A percentile compares a stretch with the other conserved stretches of the same genome.
These are phyloP conservation scores for Taphrina deformans DNA, from an alignment of 1,139 yeast species.

Conservation along the genomic window DNA sequence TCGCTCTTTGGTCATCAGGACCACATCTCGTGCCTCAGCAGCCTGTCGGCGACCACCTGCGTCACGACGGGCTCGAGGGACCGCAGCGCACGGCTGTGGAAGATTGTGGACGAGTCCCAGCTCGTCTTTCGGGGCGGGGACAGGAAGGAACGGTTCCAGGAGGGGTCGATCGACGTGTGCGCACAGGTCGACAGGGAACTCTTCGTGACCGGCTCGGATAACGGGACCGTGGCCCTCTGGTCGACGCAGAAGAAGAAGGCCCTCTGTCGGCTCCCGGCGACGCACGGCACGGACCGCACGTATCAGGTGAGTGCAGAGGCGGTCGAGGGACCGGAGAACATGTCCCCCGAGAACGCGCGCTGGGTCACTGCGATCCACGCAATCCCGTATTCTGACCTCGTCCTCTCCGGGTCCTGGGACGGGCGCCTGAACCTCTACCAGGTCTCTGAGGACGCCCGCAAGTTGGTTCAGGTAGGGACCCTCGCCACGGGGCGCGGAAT, in stretches of 20 bases:
- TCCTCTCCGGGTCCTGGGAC: slow-evolving; percentile 84
- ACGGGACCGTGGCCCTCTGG: slow-evolving; percentile 87
- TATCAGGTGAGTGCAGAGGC: slow-evolving; percentile 65
- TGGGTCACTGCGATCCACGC: slow-evolving; percentile 83
- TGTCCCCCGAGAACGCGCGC: slow-evolving; percentile 70
- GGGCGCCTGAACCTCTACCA: slow-evolving; percentile 79
- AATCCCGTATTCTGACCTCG: slow-evolving; percentile 84
- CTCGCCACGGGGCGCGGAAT: slow-evolving; percentile 36
- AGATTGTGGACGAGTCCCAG: slow-evolving; percentile 90
- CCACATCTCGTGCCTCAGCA: slow-evolving; percentile 72
- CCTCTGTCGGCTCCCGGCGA: slow-evolving; percentile 60
- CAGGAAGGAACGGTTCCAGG: slow-evolving; percentile 48
- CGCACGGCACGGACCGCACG: slow-evolving; percentile 74
- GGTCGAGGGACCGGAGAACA: slow-evolving; percentile 39
- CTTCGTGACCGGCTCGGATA: slow-evolving; percentile 92
- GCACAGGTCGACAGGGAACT: slow-evolving; percentile 89
- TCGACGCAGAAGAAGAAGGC: slow-evolving; percentile 88
- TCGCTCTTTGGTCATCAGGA: slow-evolving; percentile 95
- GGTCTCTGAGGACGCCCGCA: slow-evolving; percentile 56
- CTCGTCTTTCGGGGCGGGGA: slow-evolving; percentile 76
- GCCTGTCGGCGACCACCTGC: slow-evolving; percentile 83
- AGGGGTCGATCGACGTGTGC: slow-evolving; percentile 89
- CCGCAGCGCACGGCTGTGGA: slow-evolving; percentile 94
- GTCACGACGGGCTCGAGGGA: slow-evolving; percentile 95
- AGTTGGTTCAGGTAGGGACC: slow-evolving; percentile 36